These are phyloP conservation scores for Limtongia smithiae DNA, from an alignment of 805 yeast species.

Conservation along the genomic window DNA sequence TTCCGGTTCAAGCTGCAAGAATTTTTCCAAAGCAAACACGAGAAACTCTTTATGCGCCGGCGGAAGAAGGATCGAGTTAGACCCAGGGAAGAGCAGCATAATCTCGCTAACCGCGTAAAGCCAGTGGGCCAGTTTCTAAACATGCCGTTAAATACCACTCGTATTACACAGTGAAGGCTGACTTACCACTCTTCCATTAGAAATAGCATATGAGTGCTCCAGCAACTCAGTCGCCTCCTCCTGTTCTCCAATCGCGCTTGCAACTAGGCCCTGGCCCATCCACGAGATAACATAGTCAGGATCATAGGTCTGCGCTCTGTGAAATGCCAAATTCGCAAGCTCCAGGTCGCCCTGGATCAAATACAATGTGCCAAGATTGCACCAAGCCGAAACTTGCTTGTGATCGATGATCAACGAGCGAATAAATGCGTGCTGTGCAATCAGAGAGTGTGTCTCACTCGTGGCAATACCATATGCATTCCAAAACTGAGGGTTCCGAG, in stretches of 20 bases:
- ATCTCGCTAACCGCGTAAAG: slow-evolving; percentile 61
- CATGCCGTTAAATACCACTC: background rate
- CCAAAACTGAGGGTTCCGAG: slow-evolving; percentile 74
- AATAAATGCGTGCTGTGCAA: slow-evolving; percentile 90
- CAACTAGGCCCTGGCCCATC: slow-evolving; percentile 76
- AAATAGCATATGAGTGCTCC: slow-evolving; percentile 73
- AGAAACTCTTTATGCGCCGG: slow-evolving; percentile 4
- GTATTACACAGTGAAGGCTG: background rate
- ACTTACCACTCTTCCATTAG: slow-evolving; percentile 60
- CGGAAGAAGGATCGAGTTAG: slow-evolving; percentile 24
- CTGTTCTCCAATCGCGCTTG: slow-evolving; percentile 32
- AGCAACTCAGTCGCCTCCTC: slow-evolving; percentile 57
- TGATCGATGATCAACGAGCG: slow-evolving; percentile 71
- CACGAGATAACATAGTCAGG: slow-evolving; percentile 76
- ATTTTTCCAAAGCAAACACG: slow-evolving; percentile 43
- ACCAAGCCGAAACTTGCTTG: slow-evolving; percentile 69
- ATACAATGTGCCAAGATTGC: slow-evolving; percentile 74
- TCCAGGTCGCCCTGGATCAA: slow-evolving; percentile 62
- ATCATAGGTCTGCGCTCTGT: slow-evolving; percentile 72
- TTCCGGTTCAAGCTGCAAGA: slow-evolving; percentile 44
- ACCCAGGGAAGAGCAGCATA: slow-evolving; percentile 21
- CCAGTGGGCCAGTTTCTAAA: slow-evolving; percentile 56
- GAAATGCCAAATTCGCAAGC: slow-evolving; percentile 69
- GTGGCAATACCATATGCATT: slow-evolving; percentile 75
- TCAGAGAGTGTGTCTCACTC: slow-evolving; percentile 57